Evolutionary conservation across 805 yeast species (phyloP).

Genomic region (Wilhelminamyces savonicus): DNA sequence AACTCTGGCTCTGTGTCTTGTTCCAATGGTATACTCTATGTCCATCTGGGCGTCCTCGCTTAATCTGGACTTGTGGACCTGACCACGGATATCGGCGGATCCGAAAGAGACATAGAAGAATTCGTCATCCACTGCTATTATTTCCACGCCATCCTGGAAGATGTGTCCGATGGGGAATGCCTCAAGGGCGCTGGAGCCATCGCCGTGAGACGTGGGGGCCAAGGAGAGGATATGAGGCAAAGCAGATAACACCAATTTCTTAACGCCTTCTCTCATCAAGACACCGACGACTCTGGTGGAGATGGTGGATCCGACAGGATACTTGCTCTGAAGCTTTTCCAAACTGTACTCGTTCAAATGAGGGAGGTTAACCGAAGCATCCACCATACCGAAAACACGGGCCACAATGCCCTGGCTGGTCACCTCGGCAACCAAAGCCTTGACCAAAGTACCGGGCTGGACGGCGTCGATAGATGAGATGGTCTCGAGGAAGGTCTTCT

Average conservation of each 20-base stretch:
- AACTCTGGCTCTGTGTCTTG: constrained; percentile 72
- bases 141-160: constrained; percentile 48
- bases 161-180: constrained; percentile 78
- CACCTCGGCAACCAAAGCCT: constrained; percentile 60
- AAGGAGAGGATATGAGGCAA: constrained; percentile 47
- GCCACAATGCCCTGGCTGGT: constrained; percentile 59
- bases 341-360: constrained; percentile 50
- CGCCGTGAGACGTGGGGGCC: constrained; percentile 9
- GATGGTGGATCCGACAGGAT: constrained; percentile 58
- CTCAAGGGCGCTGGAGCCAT: constrained; percentile 32
- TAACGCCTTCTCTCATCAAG: constrained; percentile 41
- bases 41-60: constrained; percentile 41
- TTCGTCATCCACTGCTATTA: constrained; percentile 53
- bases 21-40: constrained; percentile 51
- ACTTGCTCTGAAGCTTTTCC: constrained; percentile 52
- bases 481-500: constrained; percentile 40
- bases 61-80: constrained; percentile 71
- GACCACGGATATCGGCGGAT: constrained; percentile 50
- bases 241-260: constrained; percentile 58
- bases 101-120: constrained; percentile 57
- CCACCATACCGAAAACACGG: constrained; percentile 67
- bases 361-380: constrained; percentile 62
- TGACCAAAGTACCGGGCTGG: constrained; percentile 79
- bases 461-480: constrained; percentile 74
- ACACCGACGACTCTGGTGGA: constrained; percentile 68